A percentile compares a stretch with the other conserved stretches of the same genome.
Evolutionary conservation across 2,329 filamentous ascomycete genomes (phyloP).

Genomic region (Colletotrichum sp.): DNA sequence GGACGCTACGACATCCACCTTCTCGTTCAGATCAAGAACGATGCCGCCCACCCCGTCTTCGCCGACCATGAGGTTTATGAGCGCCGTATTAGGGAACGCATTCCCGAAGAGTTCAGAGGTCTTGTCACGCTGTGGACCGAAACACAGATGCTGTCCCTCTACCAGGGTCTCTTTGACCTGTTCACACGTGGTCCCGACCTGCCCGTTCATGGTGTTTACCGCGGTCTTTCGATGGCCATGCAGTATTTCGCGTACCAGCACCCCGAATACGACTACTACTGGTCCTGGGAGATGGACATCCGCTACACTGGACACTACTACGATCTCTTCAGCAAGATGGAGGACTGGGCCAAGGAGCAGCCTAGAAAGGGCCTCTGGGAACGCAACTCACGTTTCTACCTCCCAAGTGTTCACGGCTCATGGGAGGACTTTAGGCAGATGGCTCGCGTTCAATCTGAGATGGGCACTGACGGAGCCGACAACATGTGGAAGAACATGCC

Average conservation of each 20-base stretch:
- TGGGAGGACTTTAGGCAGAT: slow-evolving; percentile 84
- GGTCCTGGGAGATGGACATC: slow-evolving; percentile 96
- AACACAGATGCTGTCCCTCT: slow-evolving; percentile 88
- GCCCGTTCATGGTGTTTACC: slow-evolving; percentile 90
- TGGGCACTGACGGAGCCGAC: slow-evolving; percentile 68
- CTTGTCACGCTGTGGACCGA: slow-evolving; percentile 94
- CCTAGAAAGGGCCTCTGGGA: slow-evolving; percentile 85
- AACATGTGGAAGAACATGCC: slow-evolving; percentile 68
- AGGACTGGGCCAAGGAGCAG: slow-evolving; percentile 73
- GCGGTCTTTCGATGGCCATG: slow-evolving; percentile 91
- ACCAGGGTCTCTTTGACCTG: slow-evolving; percentile 84
- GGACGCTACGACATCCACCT: slow-evolving; percentile 88
- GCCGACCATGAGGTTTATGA: slow-evolving; percentile 73
- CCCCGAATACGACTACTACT: slow-evolving; percentile 88
- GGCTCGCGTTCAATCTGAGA: slow-evolving; percentile 77
- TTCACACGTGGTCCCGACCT: slow-evolving; percentile 70
- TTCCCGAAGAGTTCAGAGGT: slow-evolving; percentile 85
- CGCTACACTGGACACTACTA: slow-evolving; percentile 90
- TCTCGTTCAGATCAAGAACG: slow-evolving; percentile 82
- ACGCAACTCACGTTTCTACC: slow-evolving; percentile 77
- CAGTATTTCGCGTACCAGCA: slow-evolving; percentile 91
- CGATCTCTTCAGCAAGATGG: slow-evolving; percentile 72
- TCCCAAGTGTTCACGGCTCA: slow-evolving; percentile 75
- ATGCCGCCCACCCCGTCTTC: slow-evolving; percentile 78
- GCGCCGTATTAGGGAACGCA: slow-evolving; percentile 68